Evolutionary conservation across 2,329 filamentous ascomycete species (phyloP).

Genomic region (Pseudogymnoascus sp.): DNA sequence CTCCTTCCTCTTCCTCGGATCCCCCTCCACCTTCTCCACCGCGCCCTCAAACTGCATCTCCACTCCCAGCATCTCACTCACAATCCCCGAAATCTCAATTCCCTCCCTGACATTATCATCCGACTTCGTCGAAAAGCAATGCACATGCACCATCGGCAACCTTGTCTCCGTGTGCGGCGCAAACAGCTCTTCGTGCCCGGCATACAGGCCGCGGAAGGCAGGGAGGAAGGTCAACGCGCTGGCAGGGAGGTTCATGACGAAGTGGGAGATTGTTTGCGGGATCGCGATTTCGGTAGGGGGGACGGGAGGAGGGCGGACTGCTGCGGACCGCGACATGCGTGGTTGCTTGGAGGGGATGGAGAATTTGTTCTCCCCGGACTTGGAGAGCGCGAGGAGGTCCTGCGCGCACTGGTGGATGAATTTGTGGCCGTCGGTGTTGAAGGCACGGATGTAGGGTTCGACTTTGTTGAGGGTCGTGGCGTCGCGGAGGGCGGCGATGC

Average conservation of each 20-base stretch:
- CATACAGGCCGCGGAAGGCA: conserved; percentile 71
- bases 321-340: conserved; percentile 18
- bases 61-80: conserved; percentile 39
- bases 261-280: conserved; percentile 78
- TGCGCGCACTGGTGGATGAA: conserved; percentile 72
- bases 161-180: conserved; percentile 47
- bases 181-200: conserved; percentile 61
- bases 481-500: conserved; percentile 63
- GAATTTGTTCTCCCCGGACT: conserved; percentile 45
- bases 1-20: conserved; percentile 31
- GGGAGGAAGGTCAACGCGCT: conserved; percentile 77
- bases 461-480: conserved; percentile 74
- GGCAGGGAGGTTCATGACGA: conserved; percentile 95
- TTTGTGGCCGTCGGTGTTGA: conserved; percentile 71
- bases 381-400: conserved; percentile 44
- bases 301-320: conserved; percentile 24
- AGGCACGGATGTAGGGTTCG: conserved; percentile 63
- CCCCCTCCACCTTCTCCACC: conserved; percentile 31
- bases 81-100: conserved; percentile 29
- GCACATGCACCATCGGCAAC: conserved; percentile 82
- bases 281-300: conserved; percentile 43
- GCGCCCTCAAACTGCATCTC: conserved; percentile 37
- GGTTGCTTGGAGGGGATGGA: conserved; percentile 40
- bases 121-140: conserved; percentile 84
- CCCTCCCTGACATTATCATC: conserved; percentile 59